Evolutionary conservation across 768 basidiomycete species (phyloP), one percentile per base, ranked within the genome.

Genomic region (Boletus eberwhitei): DNA sequence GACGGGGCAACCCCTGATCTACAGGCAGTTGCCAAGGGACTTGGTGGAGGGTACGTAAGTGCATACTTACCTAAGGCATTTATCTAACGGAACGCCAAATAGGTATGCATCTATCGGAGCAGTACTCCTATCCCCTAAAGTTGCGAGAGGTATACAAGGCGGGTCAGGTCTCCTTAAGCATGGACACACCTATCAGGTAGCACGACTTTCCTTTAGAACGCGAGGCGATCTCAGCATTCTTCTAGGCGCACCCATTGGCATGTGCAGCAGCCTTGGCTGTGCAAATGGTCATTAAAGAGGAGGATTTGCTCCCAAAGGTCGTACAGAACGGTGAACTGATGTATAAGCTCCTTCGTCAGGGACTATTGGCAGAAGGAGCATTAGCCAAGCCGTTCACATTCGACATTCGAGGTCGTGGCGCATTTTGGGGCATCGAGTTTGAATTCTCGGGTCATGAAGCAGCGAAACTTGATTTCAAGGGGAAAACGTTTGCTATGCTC

Each of bases 1-100:
- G 90, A 93, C 62, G 85, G 85, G 24, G 81, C 77, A 36, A 73
- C 82, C 16, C 93, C 93, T 38, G 93, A 95, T 71, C 77, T 95
- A 31, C 92, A 95, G 71, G 88, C 90, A 8, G 78, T 94, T 31
- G 93, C 92, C 1, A 95, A 96, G 69, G 91, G 93, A 14, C 80
- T 95, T 8, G 92, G 90, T 45, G 93, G 91, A 71, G 93, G 93
- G 85, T 90, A 68, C 61, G 80, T 65, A 7, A 52, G 41, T 47
- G 29, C 47, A 44, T 42, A 13, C 32, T 14, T 16, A 9, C 38
- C n/a, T 14, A 12, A 39, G 3, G 41, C 29, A 21, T 38, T 45
- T 32, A 47, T 59, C 38, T 56, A 8, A 64, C 21, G n/a, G 22
- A 58, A 47, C 45, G 17, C 16, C 22, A 24, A 22, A 38, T 59